A percentile compares a stretch with the other conserved stretches of the same genome.
Evolutionary conservation across 1,284 basidiomycete genomes (phyloP).

Genomic region (Phlebopus sp.): DNA sequence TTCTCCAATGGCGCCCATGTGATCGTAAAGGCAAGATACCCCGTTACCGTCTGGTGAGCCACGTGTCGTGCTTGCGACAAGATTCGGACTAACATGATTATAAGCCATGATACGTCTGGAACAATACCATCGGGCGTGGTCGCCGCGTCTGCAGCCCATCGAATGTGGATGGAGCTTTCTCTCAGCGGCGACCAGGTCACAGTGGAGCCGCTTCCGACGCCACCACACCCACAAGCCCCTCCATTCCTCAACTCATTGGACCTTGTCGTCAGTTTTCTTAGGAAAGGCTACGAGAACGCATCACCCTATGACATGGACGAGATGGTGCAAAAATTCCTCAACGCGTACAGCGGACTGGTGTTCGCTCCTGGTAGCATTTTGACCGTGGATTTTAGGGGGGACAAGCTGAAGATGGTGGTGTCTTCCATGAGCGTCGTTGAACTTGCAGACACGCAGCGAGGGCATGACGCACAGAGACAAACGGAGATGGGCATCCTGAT

Average conservation of each 20-base stretch:
- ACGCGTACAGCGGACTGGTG: slow-evolving; percentile 60
- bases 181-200: slow-evolving; percentile 73
- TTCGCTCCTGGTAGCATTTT: slow-evolving; percentile 76
- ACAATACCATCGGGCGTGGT: slow-evolving; percentile 61
- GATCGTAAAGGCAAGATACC: slow-evolving; percentile 65
- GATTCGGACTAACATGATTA: slow-evolving; percentile 5
- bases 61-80: background rate
- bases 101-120: slow-evolving; percentile 75
- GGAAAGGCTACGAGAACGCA: slow-evolving; percentile 60
- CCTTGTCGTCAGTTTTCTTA: slow-evolving; percentile 75
- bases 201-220: slow-evolving; percentile 61
- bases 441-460: slow-evolving; percentile 57
- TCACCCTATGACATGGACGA: slow-evolving; percentile 85
- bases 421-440: slow-evolving; percentile 69
- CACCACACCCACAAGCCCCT: slow-evolving; percentile 55
- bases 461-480: slow-evolving; percentile 29
- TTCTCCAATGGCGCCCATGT: slow-evolving; percentile 74
- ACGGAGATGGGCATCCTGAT: slow-evolving; percentile 76
- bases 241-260: slow-evolving; percentile 77
- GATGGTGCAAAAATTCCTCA: slow-evolving; percentile 73
- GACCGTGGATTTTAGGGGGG: slow-evolving; percentile 90
- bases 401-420: slow-evolving; percentile 76
- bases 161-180: slow-evolving; percentile 87
- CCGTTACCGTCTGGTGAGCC: slow-evolving; percentile 70
- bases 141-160: slow-evolving; percentile 63